phyloP scores from a whole-genome alignment of 2,329 filamentous ascomycete genomes.

The Exophiala lecanii-corni region DNA sequence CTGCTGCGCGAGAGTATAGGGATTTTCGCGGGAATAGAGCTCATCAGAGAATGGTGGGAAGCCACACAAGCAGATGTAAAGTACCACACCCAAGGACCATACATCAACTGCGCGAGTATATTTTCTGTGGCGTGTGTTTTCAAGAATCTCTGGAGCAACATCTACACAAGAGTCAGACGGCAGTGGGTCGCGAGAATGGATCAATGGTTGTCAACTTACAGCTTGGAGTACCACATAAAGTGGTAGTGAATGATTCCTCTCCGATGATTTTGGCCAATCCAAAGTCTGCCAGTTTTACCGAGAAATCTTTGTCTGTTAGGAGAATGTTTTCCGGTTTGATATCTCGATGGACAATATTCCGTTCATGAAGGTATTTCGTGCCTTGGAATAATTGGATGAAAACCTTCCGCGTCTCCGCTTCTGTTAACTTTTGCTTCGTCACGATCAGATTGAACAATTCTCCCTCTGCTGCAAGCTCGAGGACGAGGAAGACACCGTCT shows the following conservation, averaged over 20 bases:
- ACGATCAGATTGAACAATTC: constrained; percentile 96
- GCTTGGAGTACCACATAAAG: constrained; percentile 89
- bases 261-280: constrained; percentile 97
- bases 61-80: constrained; percentile 95
- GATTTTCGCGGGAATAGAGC: constrained; percentile 73
- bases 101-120: constrained; percentile 95
- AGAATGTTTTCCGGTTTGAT: constrained; percentile 98
- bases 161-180: constrained; percentile 42
- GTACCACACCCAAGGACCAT: constrained; percentile 94
- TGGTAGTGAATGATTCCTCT: constrained; percentile 96
- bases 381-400: constrained; percentile 91
- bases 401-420: constrained; percentile 77
- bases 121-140: constrained; percentile 72
- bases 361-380: constrained; percentile 92
- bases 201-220: constrained; percentile 48
- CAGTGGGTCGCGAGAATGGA: neutral
- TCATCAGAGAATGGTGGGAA: constrained; percentile 98
- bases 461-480: constrained; percentile 86
- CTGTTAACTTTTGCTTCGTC: constrained; percentile 79
- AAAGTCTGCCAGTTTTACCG: constrained; percentile 92
- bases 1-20: constrained; percentile 81
- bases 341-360: constrained; percentile 94
- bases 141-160: constrained; percentile 90
- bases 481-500: constrained; percentile 82
- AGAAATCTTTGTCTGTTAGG: constrained; percentile 75